Evolutionary conservation across 768 basidiomycete genomes (phyloP).

Genomic region (Paxillus ammoniavirescens): DNA sequence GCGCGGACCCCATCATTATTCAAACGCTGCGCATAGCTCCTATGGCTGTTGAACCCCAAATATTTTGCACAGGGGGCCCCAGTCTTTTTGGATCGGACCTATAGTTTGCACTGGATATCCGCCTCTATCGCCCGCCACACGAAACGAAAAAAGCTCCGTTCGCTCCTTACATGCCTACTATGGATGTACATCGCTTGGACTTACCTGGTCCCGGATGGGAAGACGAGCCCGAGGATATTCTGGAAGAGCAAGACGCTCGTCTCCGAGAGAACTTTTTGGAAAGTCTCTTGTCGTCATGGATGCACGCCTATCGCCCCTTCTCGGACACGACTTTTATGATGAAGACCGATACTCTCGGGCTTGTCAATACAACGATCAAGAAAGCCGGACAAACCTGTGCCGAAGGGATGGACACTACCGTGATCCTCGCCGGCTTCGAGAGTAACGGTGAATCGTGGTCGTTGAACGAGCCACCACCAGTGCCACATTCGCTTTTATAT

Average conservation of each 20-base stretch:
- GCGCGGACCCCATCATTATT: slow-evolving; percentile 51
- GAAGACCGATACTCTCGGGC: slow-evolving; percentile 41
- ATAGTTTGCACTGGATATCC: slow-evolving; percentile 43
- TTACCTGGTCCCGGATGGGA: slow-evolving; percentile 52
- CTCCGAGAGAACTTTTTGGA: slow-evolving; percentile 44
- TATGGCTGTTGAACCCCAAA: slow-evolving; percentile 45
- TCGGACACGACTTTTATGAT: slow-evolving; percentile 41
- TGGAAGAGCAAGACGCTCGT: slow-evolving; percentile 24
- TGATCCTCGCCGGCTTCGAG: slow-evolving; percentile 38
- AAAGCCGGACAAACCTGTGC: slow-evolving; percentile 50
- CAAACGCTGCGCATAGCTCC: slow-evolving; percentile 69
- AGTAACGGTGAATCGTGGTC: slow-evolving; percentile 42
- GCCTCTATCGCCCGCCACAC: slow-evolving; percentile 53
- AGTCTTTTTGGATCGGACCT: slow-evolving; percentile 64
- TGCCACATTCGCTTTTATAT: slow-evolving; percentile 47
- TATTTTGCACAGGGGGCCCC: slow-evolving; percentile 68
- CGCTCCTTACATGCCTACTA: slow-evolving; percentile 58
- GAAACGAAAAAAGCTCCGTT: slow-evolving; percentile 62
- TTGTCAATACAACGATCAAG: slow-evolving; percentile 56
- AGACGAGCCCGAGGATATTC: slow-evolving; percentile 8
- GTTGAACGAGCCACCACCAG: slow-evolving; percentile 47
- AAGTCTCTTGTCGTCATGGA: slow-evolving; percentile 54
- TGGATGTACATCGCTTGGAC: slow-evolving; percentile 70
- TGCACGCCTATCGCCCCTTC: slow-evolving; percentile 56
- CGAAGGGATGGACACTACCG: slow-evolving; percentile 55